These are phyloP conservation scores for Fusarium odoratissimum DNA, from an alignment of 2,329 filamentous ascomycete species.

Conservation along the genomic window DNA sequence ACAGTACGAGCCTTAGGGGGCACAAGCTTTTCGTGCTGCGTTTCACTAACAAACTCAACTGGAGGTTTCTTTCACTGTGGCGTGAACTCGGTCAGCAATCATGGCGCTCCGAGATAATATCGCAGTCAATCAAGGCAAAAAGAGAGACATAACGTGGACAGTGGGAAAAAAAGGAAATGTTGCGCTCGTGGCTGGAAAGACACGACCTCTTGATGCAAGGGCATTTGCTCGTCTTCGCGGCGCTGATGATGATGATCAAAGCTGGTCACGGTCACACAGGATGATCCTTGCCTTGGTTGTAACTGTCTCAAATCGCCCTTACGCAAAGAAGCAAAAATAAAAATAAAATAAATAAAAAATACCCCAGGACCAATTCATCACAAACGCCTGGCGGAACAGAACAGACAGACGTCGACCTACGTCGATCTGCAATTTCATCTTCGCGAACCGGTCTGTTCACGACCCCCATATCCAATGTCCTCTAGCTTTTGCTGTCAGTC, in stretches of 20 bases:
- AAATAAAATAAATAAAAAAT: too few species aligned
- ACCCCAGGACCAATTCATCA: background rate
- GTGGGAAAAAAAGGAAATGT: background rate
- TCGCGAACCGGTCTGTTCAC: background rate
- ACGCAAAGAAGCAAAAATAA: slow-evolving; percentile 20
- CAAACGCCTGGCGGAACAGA: background rate
- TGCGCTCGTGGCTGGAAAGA: background rate
- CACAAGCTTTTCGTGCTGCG: background rate
- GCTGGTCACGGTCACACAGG: background rate
- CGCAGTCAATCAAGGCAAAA: background rate
- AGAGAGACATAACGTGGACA: background rate
- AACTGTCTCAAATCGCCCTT: slow-evolving; percentile 27
- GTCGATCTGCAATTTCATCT: slow-evolving; percentile 23
- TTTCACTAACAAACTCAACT: background rate
- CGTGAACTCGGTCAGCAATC: background rate
- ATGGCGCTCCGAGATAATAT: background rate
- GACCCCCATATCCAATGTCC: background rate
- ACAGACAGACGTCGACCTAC: background rate
- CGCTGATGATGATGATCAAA: background rate
- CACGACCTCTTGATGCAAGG: slow-evolving; percentile 18
- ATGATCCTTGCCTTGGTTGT: slow-evolving; percentile 13
- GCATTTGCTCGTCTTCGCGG: slow-evolving; percentile 2
- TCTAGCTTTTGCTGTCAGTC: too few species aligned
- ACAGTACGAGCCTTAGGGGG: background rate
- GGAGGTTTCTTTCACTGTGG: background rate